Evolutionary conservation across 352 stramenopile species (phyloP), one percentile per base, ranked within the genome.

Genomic region (Phytophthora macrochlamydospora): DNA sequence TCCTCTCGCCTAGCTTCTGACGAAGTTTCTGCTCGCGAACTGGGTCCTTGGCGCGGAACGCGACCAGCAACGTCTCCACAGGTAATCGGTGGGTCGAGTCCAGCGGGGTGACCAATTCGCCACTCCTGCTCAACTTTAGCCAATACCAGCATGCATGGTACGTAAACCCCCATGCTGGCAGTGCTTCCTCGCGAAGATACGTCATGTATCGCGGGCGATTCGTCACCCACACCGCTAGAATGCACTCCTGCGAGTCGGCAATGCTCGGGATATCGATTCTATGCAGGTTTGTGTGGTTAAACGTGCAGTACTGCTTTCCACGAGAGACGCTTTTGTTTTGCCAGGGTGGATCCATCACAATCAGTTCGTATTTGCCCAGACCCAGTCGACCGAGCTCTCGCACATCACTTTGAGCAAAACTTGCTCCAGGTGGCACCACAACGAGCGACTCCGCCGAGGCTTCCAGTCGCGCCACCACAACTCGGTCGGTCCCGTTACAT

Each of bases 151-250:
- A 89, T 29, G 73, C 71, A 56, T 88, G 73, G 50, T 75, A 78
- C 24, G 63, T 69, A 53, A 92, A 92, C 1, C 83, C 81, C 85
- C 83, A 92, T 14, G 31, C 46, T 1, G 85, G 79, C 14, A 93
- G 70, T 51, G 83, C 62, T 52, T 79, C 57, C 4, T 93, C 67
- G 4, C 84, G 51, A 56, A 93, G 73, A 71, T 87, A 92, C 14
- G 66, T 30, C 57, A 68, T 75, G 66, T 90, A 91, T 31, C 62
- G 51, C 12, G 85, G 85, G 11, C 77, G 75, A 35, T 92, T 92
- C 48, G 85, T 93, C 51, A 93, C 85, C 85, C 85, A 93, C 18
- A 93, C 77, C 14, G 67, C 81, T 18, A 93, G 69, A 28, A 93
- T 70, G 49, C 81, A 89, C 30, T 75, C 70, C 2, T 78, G 51